These are phyloP conservation scores for Erodium maritimum DNA, from an alignment of 345 rosid species.

Conservation along the genomic window DNA sequence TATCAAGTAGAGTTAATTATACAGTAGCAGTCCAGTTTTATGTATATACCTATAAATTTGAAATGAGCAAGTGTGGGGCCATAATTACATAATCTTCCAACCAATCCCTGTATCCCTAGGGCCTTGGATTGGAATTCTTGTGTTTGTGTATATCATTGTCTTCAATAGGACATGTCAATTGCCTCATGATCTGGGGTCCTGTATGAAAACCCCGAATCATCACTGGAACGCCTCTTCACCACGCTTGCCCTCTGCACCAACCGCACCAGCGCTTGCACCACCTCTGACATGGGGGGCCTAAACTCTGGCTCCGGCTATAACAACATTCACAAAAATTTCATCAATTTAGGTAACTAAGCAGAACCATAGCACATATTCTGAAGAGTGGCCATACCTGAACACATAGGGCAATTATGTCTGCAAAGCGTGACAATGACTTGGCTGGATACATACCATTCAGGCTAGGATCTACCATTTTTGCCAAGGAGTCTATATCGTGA, in stretches of 20 bases:
- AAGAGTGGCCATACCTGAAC: conserved; percentile 60
- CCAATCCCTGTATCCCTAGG: too few relatives aligned
- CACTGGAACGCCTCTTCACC: conserved; percentile 70
- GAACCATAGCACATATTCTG: too few relatives aligned
- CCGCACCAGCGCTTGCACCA: conserved; percentile 86
- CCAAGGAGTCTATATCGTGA: conserved; percentile 89
- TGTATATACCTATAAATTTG: conserved; percentile 8
- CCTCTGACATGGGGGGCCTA: conserved; percentile 99
- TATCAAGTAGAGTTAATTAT: too few relatives aligned
- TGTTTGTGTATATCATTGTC: too few relatives aligned
- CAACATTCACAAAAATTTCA: background rate
- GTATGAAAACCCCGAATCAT: conserved; percentile 73
- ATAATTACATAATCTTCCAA: conserved; percentile 24
- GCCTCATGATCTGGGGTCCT: conserved; percentile 84
- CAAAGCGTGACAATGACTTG: conserved; percentile 92
- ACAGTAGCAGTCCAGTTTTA: background rate
- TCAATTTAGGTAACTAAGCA: background rate
- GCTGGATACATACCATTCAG: conserved; percentile 98
- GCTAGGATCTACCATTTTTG: conserved; percentile 94
- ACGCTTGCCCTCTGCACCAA: conserved; percentile 89
- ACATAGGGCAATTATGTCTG: conserved; percentile 90
- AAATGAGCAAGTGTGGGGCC: conserved; percentile 2
- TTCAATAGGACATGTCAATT: conserved; percentile 45
- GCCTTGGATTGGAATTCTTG: too few relatives aligned
- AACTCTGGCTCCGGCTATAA: conserved; percentile 94